A percentile compares a stretch with the other conserved stretches of the same genome.
Evolutionary conservation across 305 asterid genomes (phyloP).

Genomic region (Plantago lanceolata): DNA sequence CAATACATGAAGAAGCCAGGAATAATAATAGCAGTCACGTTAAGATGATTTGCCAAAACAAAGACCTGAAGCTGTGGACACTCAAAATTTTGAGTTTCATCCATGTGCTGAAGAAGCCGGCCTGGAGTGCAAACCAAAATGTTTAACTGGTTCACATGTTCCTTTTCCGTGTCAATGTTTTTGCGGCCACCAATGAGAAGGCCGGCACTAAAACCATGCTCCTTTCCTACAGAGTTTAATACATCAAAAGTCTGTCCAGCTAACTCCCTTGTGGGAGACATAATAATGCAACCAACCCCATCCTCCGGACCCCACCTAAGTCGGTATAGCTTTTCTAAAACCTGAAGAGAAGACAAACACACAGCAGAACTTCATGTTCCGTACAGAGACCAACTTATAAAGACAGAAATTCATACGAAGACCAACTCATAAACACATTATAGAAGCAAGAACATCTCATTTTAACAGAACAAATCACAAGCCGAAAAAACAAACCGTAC

Average conservation of each 20-base stretch:
- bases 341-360: conserved; percentile 36
- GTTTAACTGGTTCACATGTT: conserved; percentile 68
- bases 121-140: conserved; percentile 97
- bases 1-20: neutral
- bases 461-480: too few species aligned
- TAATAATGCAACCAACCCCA: conserved; percentile 89
- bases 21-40: neutral
- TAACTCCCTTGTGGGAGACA: conserved; percentile 96
- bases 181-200: conserved; percentile 93
- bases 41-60: conserved; percentile 18
- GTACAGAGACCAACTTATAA: neutral
- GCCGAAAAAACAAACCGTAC: too few species aligned
- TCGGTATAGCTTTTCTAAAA: conserved; percentile 70
- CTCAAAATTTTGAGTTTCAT: conserved; percentile 89
- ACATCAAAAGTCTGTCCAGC: conserved; percentile 80
- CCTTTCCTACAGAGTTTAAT: conserved; percentile 67
- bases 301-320: conserved; percentile 95
- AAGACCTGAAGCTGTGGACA: conserved; percentile 93
- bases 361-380: neutral
- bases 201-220: conserved; percentile 95
- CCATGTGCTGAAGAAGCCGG: conserved; percentile 99
- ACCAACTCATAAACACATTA: neutral
- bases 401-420: neutral
- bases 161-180: conserved; percentile 82
- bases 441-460: neutral